phyloP scores from a whole-genome alignment of 2,329 filamentous ascomycete species.

The Diaporthe sp. region DNA sequence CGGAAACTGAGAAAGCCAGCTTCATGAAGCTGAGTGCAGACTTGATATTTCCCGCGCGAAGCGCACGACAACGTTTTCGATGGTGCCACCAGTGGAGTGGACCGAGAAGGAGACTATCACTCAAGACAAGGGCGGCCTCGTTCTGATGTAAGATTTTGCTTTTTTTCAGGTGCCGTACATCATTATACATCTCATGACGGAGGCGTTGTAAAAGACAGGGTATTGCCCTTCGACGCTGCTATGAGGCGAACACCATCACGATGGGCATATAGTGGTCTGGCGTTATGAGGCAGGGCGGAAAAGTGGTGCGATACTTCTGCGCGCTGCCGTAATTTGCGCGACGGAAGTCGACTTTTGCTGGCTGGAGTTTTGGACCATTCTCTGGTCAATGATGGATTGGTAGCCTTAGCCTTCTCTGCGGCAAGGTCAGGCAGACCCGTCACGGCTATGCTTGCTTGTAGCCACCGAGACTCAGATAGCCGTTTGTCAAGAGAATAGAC shows the following conservation, averaged over 20 bases:
- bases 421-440: not conserved
- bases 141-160: not conserved
- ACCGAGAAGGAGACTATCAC: not conserved
- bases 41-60: not conserved
- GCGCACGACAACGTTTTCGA: not conserved
- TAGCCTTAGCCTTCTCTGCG: not conserved
- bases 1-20: constrained; percentile 60
- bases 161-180: constrained; percentile 10
- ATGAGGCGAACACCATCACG: not conserved
- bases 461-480: not conserved
- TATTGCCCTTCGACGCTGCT: not conserved
- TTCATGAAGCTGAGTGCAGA: not conserved
- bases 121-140: not conserved
- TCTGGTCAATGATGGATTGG: not conserved
- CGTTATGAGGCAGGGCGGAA: not conserved
- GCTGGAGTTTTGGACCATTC: not conserved
- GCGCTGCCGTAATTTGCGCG: not conserved
- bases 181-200: not conserved
- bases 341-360: not conserved
- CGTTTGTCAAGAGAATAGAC: not conserved
- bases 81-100: not conserved
- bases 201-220: constrained; percentile 7
- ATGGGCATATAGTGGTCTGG: not conserved
- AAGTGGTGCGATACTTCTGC: not conserved
- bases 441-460: constrained; percentile 7